Base-by-base conservation (phyloP, 805 yeast genomes). In the Myxozyma melibiosi region DNA sequence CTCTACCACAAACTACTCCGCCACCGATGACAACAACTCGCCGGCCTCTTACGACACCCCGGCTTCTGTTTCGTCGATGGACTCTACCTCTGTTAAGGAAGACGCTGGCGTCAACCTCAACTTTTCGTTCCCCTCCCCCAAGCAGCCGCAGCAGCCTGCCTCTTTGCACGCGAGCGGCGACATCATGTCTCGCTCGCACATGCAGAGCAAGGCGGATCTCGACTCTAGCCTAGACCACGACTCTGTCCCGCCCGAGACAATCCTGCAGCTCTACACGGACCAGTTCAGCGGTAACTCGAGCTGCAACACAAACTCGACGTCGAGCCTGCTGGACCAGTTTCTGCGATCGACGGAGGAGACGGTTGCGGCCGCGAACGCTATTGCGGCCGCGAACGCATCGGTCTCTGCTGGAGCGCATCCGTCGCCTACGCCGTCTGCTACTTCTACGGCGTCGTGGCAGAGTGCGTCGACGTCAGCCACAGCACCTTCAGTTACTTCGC, bases 11-110 rank as follows among this genome's bases (percentile, higher is more conserved):
- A 25, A n/a, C 47, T 53, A 53, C 8, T 18, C 51, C 2, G 41
- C 40, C 16, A 11, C 18, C n/a, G 58, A 49, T 8, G 58, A 55
- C 43, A 30, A 28, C 22, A 43, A 39, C 39, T 50, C 59, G 7
- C 59, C 59, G 4, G 38, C 42, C 20, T 49, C 58, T 16, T 55
- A 50, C 41, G 59, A 49, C 40, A 55, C 59, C 18, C 59, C 59
- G 8, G 51, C 40, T 4, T 55, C 59, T 31, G 34, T 52, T 28
- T 33, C 53, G 11, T 55, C 58, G 27, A 6, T 35, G 16, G 31
- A 31, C 20, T 33, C 55, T n/a, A 30, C 59, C 8, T 13, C 18
- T 18, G 11, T 18, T 35, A 51, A 51, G 48, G 1, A 39, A 11
- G 58, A 57, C 25, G 33, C 57, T 24, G 58, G 54, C 41, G 38